phyloP scores from a whole-genome alignment of 2,329 filamentous ascomycete species.

The Exophiala calicioides region DNA sequence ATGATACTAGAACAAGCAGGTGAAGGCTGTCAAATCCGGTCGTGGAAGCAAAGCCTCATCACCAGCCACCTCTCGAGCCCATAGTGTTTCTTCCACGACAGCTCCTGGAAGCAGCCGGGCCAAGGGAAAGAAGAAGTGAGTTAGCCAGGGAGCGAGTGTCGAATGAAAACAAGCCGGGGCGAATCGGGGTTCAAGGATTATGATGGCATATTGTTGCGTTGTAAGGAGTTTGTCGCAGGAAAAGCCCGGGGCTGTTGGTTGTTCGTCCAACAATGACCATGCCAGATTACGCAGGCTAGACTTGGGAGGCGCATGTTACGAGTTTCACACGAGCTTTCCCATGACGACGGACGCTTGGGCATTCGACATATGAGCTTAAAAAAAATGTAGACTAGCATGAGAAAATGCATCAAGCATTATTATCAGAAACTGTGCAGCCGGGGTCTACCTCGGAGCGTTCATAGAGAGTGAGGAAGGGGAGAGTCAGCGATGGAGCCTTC shows the following conservation, averaged over 20 bases:
- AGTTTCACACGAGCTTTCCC: background rate
- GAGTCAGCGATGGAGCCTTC: too few relatives aligned
- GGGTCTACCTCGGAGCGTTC: too few relatives aligned
- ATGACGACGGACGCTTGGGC: background rate
- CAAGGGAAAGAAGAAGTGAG: conserved; percentile 53
- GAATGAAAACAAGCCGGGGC: background rate
- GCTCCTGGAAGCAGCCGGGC: conserved; percentile 49
- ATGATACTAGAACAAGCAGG: conserved; percentile 78
- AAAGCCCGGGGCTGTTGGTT: too few relatives aligned
- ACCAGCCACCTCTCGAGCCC: conserved; percentile 76
- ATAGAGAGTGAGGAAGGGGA: too few relatives aligned
- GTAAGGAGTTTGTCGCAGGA: too few relatives aligned
- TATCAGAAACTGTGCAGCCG: too few relatives aligned
- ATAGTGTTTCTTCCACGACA: conserved; percentile 77
- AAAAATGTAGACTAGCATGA: background rate
- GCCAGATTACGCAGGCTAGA: background rate
- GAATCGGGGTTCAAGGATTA: background rate
- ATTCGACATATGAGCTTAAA: background rate
- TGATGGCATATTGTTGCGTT: conserved; percentile 7
- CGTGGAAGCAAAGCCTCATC: conserved; percentile 58
- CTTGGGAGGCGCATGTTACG: conserved; percentile 1
- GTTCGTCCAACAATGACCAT: too few relatives aligned
- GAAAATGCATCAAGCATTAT: background rate
- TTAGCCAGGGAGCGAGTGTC: background rate
- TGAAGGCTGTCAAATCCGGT: conserved; percentile 79